Conservation (phyloP, 768 basidiomycete species). For the Ramaria sp. region DNA sequence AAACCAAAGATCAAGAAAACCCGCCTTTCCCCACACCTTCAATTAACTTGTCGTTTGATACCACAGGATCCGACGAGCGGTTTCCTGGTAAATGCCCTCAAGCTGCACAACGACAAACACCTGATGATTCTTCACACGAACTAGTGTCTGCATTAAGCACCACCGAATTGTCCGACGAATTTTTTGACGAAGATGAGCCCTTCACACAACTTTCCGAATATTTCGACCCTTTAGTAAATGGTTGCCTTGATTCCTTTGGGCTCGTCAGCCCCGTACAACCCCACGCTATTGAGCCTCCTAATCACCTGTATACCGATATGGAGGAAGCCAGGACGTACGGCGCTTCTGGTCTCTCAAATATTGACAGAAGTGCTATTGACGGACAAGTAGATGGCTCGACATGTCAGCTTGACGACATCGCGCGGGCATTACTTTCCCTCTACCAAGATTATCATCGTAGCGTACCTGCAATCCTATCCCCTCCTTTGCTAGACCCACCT, state of each 20-base stretch:
- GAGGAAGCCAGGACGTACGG: neutral
- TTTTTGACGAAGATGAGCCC: neutral
- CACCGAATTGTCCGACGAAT: neutral
- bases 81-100: too few species aligned
- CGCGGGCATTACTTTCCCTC: neutral
- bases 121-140: neutral
- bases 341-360: neutral
- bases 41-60: too few species aligned
- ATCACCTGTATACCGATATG: neutral
- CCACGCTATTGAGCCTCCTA: neutral
- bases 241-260: neutral
- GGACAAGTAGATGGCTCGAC: neutral
- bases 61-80: too few species aligned
- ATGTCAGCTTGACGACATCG: neutral
- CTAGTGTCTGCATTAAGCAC: neutral
- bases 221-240: neutral
- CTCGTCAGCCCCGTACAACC: neutral
- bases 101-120: too few species aligned
- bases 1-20: too few species aligned
- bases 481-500: constrained; percentile 2
- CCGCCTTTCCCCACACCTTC: too few species aligned
- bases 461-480: neutral
- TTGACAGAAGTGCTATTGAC: neutral
- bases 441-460: constrained; percentile 1
- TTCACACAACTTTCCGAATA: neutral